Base-by-base conservation (phyloP, 768 basidiomycete species). In the Cubamyces sp. region DNA sequence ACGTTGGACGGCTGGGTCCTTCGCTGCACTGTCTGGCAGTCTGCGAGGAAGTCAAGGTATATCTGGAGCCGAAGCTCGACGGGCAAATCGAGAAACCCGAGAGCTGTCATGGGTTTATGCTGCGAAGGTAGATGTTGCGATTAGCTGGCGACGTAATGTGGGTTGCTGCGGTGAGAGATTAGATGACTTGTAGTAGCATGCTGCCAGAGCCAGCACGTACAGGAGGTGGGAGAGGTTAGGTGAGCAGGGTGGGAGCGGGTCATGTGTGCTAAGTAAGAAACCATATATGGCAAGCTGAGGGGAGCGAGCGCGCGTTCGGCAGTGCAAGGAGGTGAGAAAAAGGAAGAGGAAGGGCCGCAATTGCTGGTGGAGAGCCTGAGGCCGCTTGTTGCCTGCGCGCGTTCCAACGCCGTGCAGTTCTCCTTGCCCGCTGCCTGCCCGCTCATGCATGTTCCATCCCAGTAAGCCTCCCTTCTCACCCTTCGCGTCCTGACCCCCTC, bases 51-150 rank as follows among this genome's bases (percentile, higher is more conserved):
- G 37, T 57, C 37, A 0, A 69, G 65, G 66, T 78, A 79, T 19
- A 79, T 66, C 43, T 68, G n/a, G 34, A 77, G 62, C 47, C 78
- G 78, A 8, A 77, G 26, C 51, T 76, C 77, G 49, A 69, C 48
- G 5, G 78, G 77, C 6, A 78, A 45, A 39, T 57, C 41, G 25
- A 75, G 70, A 11, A 78, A 68, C 21, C 50, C 15, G 26, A 40
- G 16, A 4, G 54, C 23, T 3, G 34, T 15, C 61, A 62, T 62
- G 26, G 42, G 12, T 9, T n/a, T 23, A 34, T 2, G 30, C 30
- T 25, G 54, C 30, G 28, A 18, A 42, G 45, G 21, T n/a, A 34
- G 42, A 21, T 3, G 37, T 30, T 30, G 28, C 28, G 8, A 30
- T 9, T 34, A 34, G 34, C 42, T 21, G 42, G 1, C 5, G 42